Evolutionary conservation across 352 stramenopile genomes (phyloP), one percentile per base, ranked within the genome.

Genomic region (Globisporangium nunn): DNA sequence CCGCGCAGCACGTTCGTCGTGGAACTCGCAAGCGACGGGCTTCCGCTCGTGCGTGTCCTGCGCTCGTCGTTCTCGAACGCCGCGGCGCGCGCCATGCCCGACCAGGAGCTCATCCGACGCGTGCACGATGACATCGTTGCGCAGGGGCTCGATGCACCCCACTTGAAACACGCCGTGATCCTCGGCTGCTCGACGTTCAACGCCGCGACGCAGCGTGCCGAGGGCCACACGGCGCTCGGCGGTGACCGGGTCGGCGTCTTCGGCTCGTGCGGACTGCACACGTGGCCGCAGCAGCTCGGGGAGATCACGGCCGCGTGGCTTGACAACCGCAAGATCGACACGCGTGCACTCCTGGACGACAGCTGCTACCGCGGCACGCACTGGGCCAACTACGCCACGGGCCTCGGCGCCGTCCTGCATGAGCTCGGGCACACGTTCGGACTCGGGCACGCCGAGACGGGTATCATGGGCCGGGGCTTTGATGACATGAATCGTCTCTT

Each of bases 131-230:
- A 88, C 37, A 85, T 88, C n/a, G 54, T 71, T 35, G 66, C 64
- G 0, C 40, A 60, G 0, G 74, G 72, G 1, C 52, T 72, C 30
- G 69, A 86, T 43, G 39, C 54, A 0, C 31, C 68, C 6, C 23
- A 75, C 52, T 73, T 82, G 50, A 91, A 88, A 49, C 78, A 91
- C 59, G 75, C 70, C 0, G 78, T 88, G n/a, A 77, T 91, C 47
- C 68, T 91, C 5, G 78, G 78, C 0, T 88, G 76, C 49, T 88
- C 81, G 7, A 70, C 58, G 49, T 88, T 73, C 66, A 87, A 88
- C 56, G 58, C 53, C 0, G 40, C 57, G 48, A 83, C 70, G n/a
- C 67, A 71, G 43, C 71, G 76, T 23, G 62, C 81, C 0, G 70
- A 86, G 45, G 81, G 69, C 1, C 76, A 91, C 54, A 83, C 72